Evolutionary conservation across 805 yeast genomes (phyloP).

Genomic region (Teunomyces atbi): DNA sequence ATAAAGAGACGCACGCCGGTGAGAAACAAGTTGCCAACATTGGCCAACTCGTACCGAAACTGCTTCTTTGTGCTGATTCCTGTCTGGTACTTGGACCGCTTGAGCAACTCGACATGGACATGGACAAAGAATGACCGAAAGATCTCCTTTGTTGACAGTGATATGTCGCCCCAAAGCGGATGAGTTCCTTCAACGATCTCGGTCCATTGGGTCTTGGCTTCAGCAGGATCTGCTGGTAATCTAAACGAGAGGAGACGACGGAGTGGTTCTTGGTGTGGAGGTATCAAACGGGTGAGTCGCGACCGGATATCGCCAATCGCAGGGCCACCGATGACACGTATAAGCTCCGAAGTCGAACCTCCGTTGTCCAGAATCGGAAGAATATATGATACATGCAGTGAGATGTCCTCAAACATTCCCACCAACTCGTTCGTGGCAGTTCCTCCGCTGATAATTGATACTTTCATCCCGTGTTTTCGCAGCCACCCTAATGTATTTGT

Average conservation of each 20-base stretch:
- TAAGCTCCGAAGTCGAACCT: constrained; percentile 87
- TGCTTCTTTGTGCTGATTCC: constrained; percentile 36
- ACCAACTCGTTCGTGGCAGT: constrained; percentile 84
- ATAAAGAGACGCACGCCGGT: constrained; percentile 80
- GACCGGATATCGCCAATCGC: constrained; percentile 93
- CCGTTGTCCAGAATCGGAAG: constrained; percentile 92
- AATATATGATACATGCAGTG: constrained; percentile 56
- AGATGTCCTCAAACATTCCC: constrained; percentile 48
- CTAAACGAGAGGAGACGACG: constrained; percentile 44
- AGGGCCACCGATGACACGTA: constrained; percentile 87
- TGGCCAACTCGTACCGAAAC: constrained; percentile 74
- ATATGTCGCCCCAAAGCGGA: constrained; percentile 59
- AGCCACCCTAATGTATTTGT: not conserved
- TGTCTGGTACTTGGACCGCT: constrained; percentile 52
- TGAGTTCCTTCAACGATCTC: constrained; percentile 78
- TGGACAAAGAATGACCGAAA: constrained; percentile 74
- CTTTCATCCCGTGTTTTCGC: constrained; percentile 1
- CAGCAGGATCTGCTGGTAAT: constrained; percentile 43
- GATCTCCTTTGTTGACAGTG: constrained; percentile 64
- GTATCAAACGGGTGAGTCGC: constrained; percentile 70
- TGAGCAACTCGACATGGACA: constrained; percentile 73
- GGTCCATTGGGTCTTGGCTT: constrained; percentile 74
- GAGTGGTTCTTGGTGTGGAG: constrained; percentile 41
- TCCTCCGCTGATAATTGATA: constrained; percentile 67
- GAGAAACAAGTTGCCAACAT: constrained; percentile 79